phyloP scores from a whole-genome alignment of 73 alveolate species.

The Urostyla sp. region DNA sequence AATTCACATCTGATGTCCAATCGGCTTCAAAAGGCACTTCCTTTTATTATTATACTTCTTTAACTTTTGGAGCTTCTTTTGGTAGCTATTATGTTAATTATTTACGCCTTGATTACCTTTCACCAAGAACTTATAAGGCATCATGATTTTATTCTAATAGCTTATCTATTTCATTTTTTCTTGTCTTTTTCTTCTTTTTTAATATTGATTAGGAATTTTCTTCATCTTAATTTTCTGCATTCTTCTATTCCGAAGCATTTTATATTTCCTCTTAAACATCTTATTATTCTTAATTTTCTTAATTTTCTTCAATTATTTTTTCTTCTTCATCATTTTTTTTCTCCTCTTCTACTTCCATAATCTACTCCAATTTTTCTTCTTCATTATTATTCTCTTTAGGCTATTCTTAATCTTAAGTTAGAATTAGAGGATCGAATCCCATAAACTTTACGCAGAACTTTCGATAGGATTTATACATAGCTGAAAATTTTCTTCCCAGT shows the following conservation, averaged over 20 bases:
- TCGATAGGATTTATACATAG: constrained; percentile 29
- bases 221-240: neutral
- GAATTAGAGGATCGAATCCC: constrained; percentile 23
- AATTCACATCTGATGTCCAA: neutral
- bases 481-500: constrained; percentile 35
- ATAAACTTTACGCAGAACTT: constrained; percentile 22
- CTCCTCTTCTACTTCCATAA: neutral
- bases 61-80: no score
- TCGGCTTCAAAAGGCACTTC: neutral
- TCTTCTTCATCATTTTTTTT: neutral
- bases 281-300: constrained; percentile 2
- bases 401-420: neutral
- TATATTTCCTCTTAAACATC: neutral
- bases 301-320: neutral
- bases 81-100: neutral
- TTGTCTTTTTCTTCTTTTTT: neutral
- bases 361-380: constrained; percentile 1
- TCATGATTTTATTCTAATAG: neutral
- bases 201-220: neutral
- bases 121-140: constrained; percentile 10
- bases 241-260: neutral
- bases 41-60: neutral
- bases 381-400: neutral
- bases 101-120: constrained; percentile 8
- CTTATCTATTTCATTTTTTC: neutral